Conservation (phyloP, 495 filamentous ascomycete genomes). For the Apodospora peruviana region DNA sequence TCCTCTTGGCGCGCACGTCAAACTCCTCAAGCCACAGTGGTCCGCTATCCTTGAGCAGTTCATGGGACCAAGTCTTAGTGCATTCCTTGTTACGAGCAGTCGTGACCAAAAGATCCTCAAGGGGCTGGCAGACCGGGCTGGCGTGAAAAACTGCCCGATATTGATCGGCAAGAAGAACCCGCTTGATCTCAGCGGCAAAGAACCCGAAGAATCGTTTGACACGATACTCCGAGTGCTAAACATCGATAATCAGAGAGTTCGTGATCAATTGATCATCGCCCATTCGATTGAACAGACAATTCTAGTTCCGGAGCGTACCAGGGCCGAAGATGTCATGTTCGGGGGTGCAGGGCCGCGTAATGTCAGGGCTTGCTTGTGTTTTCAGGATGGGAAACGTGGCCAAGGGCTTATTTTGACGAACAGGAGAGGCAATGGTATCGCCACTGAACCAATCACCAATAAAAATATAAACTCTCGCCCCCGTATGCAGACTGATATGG, state of each 20-base stretch:
- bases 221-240: slow-evolving; percentile 76
- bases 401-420: slow-evolving; percentile 60
- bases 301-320: slow-evolving; percentile 59
- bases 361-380: slow-evolving; percentile 64
- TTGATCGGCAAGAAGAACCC: slow-evolving; percentile 56
- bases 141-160: slow-evolving; percentile 51
- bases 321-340: slow-evolving; percentile 68
- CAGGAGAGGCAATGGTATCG: slow-evolving; percentile 36
- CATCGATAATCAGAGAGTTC: slow-evolving; percentile 73
- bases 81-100: slow-evolving; percentile 76
- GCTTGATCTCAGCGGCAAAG: slow-evolving; percentile 59
- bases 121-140: slow-evolving; percentile 54
- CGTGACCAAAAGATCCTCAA: slow-evolving; percentile 59
- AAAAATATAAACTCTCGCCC: slow-evolving; percentile 34
- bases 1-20: slow-evolving; percentile 72
- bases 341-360: slow-evolving; percentile 56
- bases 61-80: slow-evolving; percentile 57
- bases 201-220: slow-evolving; percentile 66
- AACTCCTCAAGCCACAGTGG: slow-evolving; percentile 75
- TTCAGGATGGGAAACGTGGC: slow-evolving; percentile 51
- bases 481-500: slow-evolving; percentile 77
- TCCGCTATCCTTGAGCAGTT: slow-evolving; percentile 72
- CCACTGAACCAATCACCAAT: slow-evolving; percentile 26
- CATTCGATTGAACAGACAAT: slow-evolving; percentile 79
- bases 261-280: slow-evolving; percentile 76